These are phyloP conservation scores for Monilinia fructigena DNA, from an alignment of 2,329 filamentous ascomycete genomes.

Conservation along the genomic window DNA sequence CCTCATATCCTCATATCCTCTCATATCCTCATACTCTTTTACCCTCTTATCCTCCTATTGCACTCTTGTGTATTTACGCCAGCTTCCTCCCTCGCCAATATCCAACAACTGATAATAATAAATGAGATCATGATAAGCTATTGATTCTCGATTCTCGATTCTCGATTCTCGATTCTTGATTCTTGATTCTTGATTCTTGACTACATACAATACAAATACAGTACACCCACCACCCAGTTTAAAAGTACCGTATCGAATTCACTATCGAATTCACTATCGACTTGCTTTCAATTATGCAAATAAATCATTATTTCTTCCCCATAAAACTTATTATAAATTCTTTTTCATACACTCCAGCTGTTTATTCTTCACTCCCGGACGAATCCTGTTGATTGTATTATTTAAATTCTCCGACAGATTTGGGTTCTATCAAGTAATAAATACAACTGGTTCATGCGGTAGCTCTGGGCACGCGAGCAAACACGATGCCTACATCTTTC, in stretches of 20 bases:
- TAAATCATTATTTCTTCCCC: not conserved
- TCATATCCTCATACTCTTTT: too few species aligned
- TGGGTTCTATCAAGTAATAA: slow-evolving; percentile 23
- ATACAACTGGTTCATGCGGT: slow-evolving; percentile 20
- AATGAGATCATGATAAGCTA: slow-evolving; percentile 17
- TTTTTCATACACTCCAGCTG: not conserved
- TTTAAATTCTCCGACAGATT: slow-evolving; percentile 11
- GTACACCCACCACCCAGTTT: too few species aligned
- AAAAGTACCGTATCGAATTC: not conserved
- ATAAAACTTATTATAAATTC: slow-evolving; percentile 6
- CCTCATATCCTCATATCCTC: too few species aligned
- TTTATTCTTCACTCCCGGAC: not conserved
- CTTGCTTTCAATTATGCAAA: slow-evolving; percentile 4
- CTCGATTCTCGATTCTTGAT: not conserved
- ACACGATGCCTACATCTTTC: slow-evolving; percentile 21
- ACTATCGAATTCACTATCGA: too few species aligned
- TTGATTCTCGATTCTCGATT: too few species aligned
- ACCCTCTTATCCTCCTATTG: too few species aligned
- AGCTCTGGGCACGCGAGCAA: slow-evolving; percentile 22
- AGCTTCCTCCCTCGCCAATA: not conserved
- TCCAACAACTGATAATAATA: not conserved
- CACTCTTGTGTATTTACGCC: too few species aligned
- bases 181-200: not conserved
- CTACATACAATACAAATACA: not conserved
- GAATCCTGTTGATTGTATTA: slow-evolving; percentile 15